phyloP scores from a whole-genome alignment of 345 rosid genomes.

The Boechera divaricarpa region DNA sequence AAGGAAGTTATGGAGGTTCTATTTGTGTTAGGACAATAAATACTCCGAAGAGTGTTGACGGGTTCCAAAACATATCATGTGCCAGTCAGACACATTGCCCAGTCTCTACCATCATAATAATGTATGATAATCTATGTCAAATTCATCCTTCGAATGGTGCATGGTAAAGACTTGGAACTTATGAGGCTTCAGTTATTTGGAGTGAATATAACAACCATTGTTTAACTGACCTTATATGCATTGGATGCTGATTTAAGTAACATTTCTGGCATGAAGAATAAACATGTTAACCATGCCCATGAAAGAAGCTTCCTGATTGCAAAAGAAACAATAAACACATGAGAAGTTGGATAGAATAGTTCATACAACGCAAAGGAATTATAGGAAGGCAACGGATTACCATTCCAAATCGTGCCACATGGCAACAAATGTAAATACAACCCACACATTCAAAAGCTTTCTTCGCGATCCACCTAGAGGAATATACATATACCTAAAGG shows the following conservation, averaged over 20 bases:
- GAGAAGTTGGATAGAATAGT: slow-evolving; percentile 16
- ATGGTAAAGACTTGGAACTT: background rate
- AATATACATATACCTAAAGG: slow-evolving; percentile 87
- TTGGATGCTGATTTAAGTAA: slow-evolving; percentile 73
- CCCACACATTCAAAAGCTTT: slow-evolving; percentile 89
- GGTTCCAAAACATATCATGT: slow-evolving; percentile 7
- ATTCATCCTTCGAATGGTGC: background rate
- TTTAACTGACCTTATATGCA: slow-evolving; percentile 60
- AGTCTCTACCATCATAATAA: background rate
- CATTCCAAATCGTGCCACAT: slow-evolving; percentile 98
- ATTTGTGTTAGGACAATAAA: background rate
- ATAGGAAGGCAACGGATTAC: slow-evolving; percentile 48
- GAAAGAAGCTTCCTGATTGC: slow-evolving; percentile 89
- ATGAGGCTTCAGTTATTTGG: background rate
- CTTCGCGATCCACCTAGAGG: slow-evolving; percentile 91
- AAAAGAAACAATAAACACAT: slow-evolving; percentile 44
- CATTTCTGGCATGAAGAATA: slow-evolving; percentile 94
- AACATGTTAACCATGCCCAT: slow-evolving; percentile 99
- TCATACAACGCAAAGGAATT: slow-evolving; percentile 20
- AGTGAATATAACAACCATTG: background rate
- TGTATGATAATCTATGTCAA: background rate
- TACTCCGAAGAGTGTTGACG: background rate
- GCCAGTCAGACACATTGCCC: background rate
- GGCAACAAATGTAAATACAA: slow-evolving; percentile 92
- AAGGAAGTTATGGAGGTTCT: background rate